Evolutionary conservation across 495 filamentous ascomycete genomes (phyloP), one percentile per base, ranked within the genome.

Genomic region (Talaromyces borbonicus): DNA sequence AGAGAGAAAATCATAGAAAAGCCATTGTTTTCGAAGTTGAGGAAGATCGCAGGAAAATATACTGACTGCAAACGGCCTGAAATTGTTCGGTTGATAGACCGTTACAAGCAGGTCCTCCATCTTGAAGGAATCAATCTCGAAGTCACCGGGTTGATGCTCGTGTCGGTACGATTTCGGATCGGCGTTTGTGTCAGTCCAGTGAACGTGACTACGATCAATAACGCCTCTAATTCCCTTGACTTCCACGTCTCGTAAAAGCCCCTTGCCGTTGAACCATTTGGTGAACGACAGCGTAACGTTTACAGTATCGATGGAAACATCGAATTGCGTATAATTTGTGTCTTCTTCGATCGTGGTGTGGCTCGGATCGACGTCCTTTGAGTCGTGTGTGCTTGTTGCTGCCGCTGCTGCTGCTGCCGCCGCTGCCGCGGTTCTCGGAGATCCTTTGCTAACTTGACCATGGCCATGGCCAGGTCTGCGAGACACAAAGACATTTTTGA

Each of bases 201-300:
- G 66, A 12, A 98, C 80, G 27, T 79, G 79, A 2, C 87, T 90
- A 49, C 90, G 78, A 60, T 98, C 92, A 24, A 98, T 73, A 11
- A 96, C 87, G n/a, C 92, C 92, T 46, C 92, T 80, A n/a, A 98
- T 84, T 11, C 92, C 92, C 56, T 87, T 90, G 9, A 98, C 80
- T 56, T 95, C 88, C 33, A 96, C 92, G 65, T 95, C 84, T 52
- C 83, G 81, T 11, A 98, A 74, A 3, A 94, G 77, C 0, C 92
- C 92, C 65, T 90, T 95, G 18, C 92, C 90, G 54, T 94, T 96
- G 71, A 94, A 87, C 92, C 92, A 98, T 55, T 95, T 95, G 2
- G 86, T 74, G 52, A 98, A 96, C 0, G 92, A 98, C n/a, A 98
- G 63, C 0, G 90, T 96, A 20, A 98, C 93, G 54, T 96, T 94